phyloP scores from a whole-genome alignment of 495 filamentous ascomycete genomes.

The Penicillium nucicola region DNA sequence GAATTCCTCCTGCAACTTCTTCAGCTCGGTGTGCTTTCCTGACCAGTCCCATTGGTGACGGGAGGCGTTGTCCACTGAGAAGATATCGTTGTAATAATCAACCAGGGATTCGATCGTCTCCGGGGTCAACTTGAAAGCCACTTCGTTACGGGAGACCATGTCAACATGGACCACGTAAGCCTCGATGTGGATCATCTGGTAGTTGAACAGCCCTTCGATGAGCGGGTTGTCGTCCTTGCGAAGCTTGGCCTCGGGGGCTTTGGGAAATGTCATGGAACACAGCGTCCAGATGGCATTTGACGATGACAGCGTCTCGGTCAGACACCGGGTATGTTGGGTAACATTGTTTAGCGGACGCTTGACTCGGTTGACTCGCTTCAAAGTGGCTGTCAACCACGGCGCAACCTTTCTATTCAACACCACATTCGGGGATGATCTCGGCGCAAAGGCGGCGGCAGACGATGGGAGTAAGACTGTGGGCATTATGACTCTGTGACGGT shows the following conservation, averaged over 20 bases:
- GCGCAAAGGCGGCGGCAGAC: constrained; percentile 94
- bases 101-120: constrained; percentile 94
- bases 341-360: constrained; percentile 98
- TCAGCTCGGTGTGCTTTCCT: constrained; percentile 92
- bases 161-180: constrained; percentile 99
- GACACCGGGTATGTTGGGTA: constrained; percentile 91
- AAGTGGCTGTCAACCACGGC: constrained; percentile 93
- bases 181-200: constrained; percentile 91
- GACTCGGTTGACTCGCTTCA: constrained; percentile 96
- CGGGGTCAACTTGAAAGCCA: constrained; percentile 96
- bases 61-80: constrained; percentile 85
- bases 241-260: constrained; percentile 85
- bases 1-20: constrained; percentile 97
- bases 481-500: constrained; percentile 59
- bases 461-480: constrained; percentile 88
- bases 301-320: constrained; percentile 94
- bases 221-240: constrained; percentile 82
- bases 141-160: constrained; percentile 96
- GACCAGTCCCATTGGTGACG: constrained; percentile 86
- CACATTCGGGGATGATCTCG: constrained; percentile 90
- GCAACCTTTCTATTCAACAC: constrained; percentile 93
- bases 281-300: constrained; percentile 93
- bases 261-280: constrained; percentile 88
- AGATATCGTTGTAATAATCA: constrained; percentile 96
- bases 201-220: constrained; percentile 89